Conservation (phyloP, 495 filamentous ascomycete species). For the Friedmanniomyces simplex region DNA sequence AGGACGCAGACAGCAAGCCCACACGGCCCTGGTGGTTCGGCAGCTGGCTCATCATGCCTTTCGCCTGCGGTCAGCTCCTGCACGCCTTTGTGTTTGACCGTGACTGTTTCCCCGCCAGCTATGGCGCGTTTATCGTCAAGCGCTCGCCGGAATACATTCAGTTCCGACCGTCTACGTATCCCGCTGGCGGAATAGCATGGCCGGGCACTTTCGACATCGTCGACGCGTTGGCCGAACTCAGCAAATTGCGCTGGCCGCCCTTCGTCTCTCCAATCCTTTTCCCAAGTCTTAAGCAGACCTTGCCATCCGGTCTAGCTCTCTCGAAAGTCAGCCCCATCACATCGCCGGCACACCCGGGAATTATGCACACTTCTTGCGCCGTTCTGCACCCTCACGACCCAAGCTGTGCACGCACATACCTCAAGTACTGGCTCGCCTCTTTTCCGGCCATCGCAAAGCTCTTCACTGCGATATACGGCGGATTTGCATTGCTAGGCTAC, state of each 20-base stretch:
- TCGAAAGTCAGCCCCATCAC: conserved; percentile 64
- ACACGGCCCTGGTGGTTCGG: conserved; percentile 73
- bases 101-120: conserved; percentile 69
- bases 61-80: conserved; percentile 82
- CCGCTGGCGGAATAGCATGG: conserved; percentile 53
- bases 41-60: conserved; percentile 88
- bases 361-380: conserved; percentile 75
- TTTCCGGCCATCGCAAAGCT: conserved; percentile 70
- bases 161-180: conserved; percentile 56
- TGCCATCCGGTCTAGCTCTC: conserved; percentile 47
- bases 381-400: conserved; percentile 82
- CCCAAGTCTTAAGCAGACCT: conserved; percentile 47
- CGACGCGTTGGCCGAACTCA: conserved; percentile 70
- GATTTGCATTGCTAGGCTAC: conserved; percentile 56
- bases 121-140: conserved; percentile 62
- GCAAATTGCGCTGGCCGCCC: conserved; percentile 77
- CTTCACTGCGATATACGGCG: conserved; percentile 59
- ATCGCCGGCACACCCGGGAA: conserved; percentile 72
- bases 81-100: conserved; percentile 89
- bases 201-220: conserved; percentile 65
- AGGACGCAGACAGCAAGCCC: neutral
- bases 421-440: conserved; percentile 69
- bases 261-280: conserved; percentile 80
- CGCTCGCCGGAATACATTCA: conserved; percentile 72
- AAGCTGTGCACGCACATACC: conserved; percentile 72